Conservation (phyloP, 106 monocot genomes). For the Dioscorea alata region DNA sequence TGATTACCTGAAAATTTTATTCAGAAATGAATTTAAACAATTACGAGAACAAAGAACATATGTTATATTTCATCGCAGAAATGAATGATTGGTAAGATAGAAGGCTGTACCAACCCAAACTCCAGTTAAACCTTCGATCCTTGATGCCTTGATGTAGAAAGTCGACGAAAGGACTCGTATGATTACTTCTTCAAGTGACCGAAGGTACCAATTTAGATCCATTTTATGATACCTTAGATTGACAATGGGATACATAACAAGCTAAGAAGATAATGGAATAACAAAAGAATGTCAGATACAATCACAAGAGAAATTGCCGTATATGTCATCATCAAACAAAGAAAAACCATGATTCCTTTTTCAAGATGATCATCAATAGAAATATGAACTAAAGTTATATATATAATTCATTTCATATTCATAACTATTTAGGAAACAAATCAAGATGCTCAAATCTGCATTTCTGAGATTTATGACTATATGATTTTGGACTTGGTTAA, state of each 20-base stretch:
- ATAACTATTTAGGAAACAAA: too few species aligned
- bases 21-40: too few species aligned
- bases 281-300: neutral
- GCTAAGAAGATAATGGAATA: constrained; percentile 23
- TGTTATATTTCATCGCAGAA: neutral
- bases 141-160: constrained; percentile 55
- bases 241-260: constrained; percentile 92
- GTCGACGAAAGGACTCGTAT: constrained; percentile 53
- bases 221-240: constrained; percentile 73
- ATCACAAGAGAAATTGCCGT: too few species aligned
- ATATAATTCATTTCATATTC: too few species aligned
- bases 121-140: constrained; percentile 47
- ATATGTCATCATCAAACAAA: too few species aligned
- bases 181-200: constrained; percentile 87
- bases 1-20: constrained; percentile 21
- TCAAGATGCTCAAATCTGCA: too few species aligned
- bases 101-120: constrained; percentile 59
- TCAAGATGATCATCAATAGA: too few species aligned
- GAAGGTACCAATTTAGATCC: constrained; percentile 94
- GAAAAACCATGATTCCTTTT: too few species aligned
- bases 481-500: too few species aligned
- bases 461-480: too few species aligned
- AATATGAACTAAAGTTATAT: too few species aligned
- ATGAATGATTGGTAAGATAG: neutral
- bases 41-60: too few species aligned